Base-by-base conservation (phyloP, 495 filamentous ascomycete genomes). In the Penicillium tannophilum region DNA sequence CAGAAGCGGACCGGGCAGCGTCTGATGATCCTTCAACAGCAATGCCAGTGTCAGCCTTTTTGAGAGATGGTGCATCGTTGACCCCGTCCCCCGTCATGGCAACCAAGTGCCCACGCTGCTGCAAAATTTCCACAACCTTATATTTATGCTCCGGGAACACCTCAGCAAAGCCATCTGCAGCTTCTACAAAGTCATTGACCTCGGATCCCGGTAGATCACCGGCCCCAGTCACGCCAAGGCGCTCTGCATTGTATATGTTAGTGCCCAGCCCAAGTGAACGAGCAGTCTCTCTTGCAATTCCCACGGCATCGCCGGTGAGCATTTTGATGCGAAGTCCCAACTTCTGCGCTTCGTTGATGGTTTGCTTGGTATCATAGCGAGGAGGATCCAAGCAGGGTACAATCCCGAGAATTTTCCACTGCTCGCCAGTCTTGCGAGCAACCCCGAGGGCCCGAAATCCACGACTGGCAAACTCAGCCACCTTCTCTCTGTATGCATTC, bases 21-120 rank as follows among this genome's bases (percentile, higher is more conserved):
- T 96, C 92, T 20, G 92, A 94, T 54, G 92, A 85, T 78, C 92
- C 92, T 79, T 96, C 91, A 63, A 96, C 92, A 63, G 92, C 92
- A 80, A 96, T 96, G 79, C 77, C 77, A 31, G 78, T 80, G 80
- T 97, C 92, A 33, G 93, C 92, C 82, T 96, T 96, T 81, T 97
- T 97, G 58, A 97, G 81, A 31, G 92, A 96, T 48, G 93, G 91
- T 56, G 93, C 93, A 78, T 97, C 93, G 75, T 97, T 97, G 73
- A 97, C 93, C 84, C 93, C 93, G 68, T 97, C 93, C 81, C 93
- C 93, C 75, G 93, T 97, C 93, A 97, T 97, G 70, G 93, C 93
- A 75, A 96, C 92, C 54, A 97, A 83, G 76, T 96, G 91, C 62
- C 93, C 93, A 82, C 93, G 90, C 76, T 93, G 88, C 77, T 97